phyloP scores from a whole-genome alignment of 129 eudicot species.

The Saposhnikovia divaricata region DNA sequence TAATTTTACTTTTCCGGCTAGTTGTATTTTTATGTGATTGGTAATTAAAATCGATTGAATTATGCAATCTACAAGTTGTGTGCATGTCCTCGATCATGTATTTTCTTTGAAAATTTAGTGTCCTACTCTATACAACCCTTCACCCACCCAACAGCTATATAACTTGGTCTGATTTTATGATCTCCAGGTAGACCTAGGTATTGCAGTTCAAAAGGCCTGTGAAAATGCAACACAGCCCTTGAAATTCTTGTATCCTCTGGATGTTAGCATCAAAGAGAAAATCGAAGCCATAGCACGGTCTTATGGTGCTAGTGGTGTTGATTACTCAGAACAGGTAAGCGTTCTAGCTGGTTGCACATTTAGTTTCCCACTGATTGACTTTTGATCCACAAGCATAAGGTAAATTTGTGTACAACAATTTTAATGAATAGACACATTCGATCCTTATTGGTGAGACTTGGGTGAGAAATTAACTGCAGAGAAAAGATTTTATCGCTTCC shows the following conservation, averaged over 20 bases:
- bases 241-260: conserved; percentile 89
- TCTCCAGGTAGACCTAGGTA: conserved; percentile 86
- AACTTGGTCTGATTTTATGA: background rate
- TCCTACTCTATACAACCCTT: background rate
- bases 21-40: background rate
- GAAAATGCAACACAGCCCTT: conserved; percentile 68
- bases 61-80: background rate
- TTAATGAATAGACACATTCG: background rate
- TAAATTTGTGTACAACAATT: background rate
- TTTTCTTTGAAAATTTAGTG: background rate
- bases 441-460: background rate
- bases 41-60: background rate
- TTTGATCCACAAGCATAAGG: background rate
- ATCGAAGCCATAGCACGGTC: conserved; percentile 92
- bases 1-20: background rate
- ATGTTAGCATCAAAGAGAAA: conserved; percentile 80
- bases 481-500: background rate
- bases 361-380: background rate
- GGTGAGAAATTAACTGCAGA: background rate
- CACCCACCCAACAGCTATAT: background rate
- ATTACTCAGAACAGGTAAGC: conserved; percentile 85
- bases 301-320: conserved; percentile 97
- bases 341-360: background rate
- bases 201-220: conserved; percentile 89
- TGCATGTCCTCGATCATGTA: background rate